phyloP scores from a whole-genome alignment of 768 basidiomycete species.

The Tremella mesenterica region DNA sequence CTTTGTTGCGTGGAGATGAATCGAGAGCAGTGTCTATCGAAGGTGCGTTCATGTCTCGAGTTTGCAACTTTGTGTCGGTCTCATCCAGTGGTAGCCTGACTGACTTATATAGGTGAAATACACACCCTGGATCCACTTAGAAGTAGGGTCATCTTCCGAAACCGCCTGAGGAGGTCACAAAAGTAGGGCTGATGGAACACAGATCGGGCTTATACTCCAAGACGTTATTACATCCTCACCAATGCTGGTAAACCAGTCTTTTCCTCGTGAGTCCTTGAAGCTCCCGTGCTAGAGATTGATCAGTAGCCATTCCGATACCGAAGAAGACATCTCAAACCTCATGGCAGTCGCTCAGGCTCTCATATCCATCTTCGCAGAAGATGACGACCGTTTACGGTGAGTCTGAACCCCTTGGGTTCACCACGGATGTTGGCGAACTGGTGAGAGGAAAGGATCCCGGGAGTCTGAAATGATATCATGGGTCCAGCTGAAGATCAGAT shows the following conservation, averaged over 20 bases:
- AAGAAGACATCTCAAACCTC: conserved; percentile 62
- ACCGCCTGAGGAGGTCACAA: not conserved
- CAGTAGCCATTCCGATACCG: conserved; percentile 52
- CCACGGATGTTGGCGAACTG: too few species aligned
- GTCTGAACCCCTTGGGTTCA: conserved; percentile 6
- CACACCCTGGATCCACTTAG: not conserved
- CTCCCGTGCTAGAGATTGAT: conserved; percentile 1
- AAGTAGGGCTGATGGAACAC: not conserved
- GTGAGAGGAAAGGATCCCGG: too few species aligned
- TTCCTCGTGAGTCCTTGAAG: conserved; percentile 63
- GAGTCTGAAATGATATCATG: conserved; percentile 45
- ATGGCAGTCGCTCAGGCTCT: conserved; percentile 93
- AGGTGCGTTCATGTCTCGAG: not conserved
- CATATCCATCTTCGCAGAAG: conserved; percentile 89
- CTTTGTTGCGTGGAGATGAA: not conserved
- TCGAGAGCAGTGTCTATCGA: not conserved
- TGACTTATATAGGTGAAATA: not conserved
- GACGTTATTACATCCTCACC: conserved; percentile 86
- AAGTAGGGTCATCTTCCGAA: not conserved
- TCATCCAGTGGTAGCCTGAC: not conserved
- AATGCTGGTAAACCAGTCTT: conserved; percentile 98
- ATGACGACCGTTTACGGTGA: conserved; percentile 59
- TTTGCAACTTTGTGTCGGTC: not conserved
- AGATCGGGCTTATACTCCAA: conserved; percentile 17
- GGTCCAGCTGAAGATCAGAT: conserved; percentile 48